These are phyloP conservation scores for Heracleum sosnowskyi DNA, from an alignment of 129 eudicot species.

Conservation along the genomic window DNA sequence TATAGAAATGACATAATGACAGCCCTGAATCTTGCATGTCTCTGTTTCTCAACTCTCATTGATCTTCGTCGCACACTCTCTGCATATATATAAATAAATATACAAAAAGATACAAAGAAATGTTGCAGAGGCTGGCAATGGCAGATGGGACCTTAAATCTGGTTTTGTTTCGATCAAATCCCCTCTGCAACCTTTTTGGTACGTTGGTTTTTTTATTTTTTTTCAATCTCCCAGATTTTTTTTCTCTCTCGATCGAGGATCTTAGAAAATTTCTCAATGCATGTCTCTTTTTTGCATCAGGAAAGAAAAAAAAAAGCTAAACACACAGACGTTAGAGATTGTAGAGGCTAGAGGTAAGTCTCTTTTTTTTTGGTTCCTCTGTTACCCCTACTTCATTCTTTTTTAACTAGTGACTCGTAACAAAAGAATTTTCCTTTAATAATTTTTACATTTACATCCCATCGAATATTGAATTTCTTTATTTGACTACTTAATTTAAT, in stretches of 20 bases:
- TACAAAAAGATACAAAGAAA: not conserved
- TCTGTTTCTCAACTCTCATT: conserved; percentile 1
- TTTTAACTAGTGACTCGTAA: not conserved
- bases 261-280: not conserved
- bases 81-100: not conserved
- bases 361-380: not conserved
- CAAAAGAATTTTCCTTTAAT: no score
- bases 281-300: not conserved
- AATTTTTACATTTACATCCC: no score
- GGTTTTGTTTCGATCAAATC: not conserved
- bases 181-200: conserved; percentile 7
- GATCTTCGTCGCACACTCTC: not conserved
- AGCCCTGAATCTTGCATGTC: not conserved
- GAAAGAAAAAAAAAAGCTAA: not conserved
- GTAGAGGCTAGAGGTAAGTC: not conserved
- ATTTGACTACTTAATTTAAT: no score
- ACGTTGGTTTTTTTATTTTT: not conserved
- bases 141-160: not conserved
- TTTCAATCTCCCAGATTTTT: not conserved
- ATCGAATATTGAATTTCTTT: no score
- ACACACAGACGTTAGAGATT: not conserved
- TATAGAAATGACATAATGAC: not conserved
- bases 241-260: not conserved
- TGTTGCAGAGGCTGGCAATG: conserved; percentile 8
- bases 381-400: not conserved